Conservation (phyloP, 805 yeast genomes). For the Ogataea philodendri region DNA sequence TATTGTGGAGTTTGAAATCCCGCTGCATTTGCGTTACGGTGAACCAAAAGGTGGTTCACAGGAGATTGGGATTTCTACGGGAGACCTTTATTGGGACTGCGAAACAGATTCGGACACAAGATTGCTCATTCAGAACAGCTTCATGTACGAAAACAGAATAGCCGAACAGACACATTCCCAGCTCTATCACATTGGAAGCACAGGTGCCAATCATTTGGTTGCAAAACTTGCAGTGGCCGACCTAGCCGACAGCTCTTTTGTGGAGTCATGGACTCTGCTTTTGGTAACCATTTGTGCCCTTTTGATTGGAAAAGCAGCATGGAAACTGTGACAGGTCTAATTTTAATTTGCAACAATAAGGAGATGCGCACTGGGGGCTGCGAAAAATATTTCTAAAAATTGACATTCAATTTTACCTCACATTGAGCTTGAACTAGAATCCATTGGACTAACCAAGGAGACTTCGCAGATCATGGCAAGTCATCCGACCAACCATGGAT, state of each 20-base stretch:
- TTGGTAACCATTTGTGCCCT: slow-evolving; percentile 4
- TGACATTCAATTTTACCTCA: too few species aligned
- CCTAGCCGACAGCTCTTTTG: background rate
- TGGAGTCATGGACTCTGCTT: slow-evolving; percentile 6
- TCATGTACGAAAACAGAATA: slow-evolving; percentile 21
- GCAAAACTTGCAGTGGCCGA: slow-evolving; percentile 6
- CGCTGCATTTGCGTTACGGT: slow-evolving; percentile 34
- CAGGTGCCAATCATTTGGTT: slow-evolving; percentile 5
- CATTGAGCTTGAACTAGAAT: too few species aligned
- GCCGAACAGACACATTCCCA: slow-evolving; percentile 3
- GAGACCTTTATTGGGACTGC: slow-evolving; percentile 31
- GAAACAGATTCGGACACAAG: slow-evolving; percentile 12
- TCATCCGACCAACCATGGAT: slow-evolving; percentile 2
- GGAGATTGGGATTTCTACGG: slow-evolving; percentile 18
- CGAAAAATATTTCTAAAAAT: slow-evolving; percentile 12
- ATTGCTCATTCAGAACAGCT: slow-evolving; percentile 17
- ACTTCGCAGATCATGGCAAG: slow-evolving; percentile 1
- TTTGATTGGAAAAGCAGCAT: slow-evolving; percentile 1
- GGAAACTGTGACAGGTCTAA: slow-evolving; percentile 4
- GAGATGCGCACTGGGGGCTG: slow-evolving; percentile 7
- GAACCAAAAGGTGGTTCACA: slow-evolving; percentile 21
- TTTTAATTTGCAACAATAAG: slow-evolving; percentile 1
- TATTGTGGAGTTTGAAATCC: slow-evolving; percentile 28
- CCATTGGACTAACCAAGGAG: slow-evolving; percentile 1
- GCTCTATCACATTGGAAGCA: slow-evolving; percentile 2